Evolutionary conservation across 163 green algal genomes (phyloP).

Genomic region (Chloromonas sp.): DNA sequence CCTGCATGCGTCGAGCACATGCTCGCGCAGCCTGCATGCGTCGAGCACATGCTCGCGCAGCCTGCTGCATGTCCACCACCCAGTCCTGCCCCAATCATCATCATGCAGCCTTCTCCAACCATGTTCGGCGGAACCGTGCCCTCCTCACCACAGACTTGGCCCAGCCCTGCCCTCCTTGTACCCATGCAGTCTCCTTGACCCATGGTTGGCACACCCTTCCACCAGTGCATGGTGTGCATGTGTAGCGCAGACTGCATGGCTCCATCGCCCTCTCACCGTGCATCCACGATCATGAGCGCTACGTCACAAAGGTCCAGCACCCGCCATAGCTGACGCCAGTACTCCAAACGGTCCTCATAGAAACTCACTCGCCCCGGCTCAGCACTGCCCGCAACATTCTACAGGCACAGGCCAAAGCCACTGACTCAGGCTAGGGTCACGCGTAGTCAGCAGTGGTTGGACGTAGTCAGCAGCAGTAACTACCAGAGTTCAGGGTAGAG

Average conservation of each 20-base stretch:
- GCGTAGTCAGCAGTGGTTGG: neutral
- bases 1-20: too few species aligned
- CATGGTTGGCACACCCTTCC: too few species aligned
- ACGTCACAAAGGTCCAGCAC: constrained; percentile 52
- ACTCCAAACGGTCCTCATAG: constrained; percentile 55
- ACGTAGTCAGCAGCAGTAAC: neutral
- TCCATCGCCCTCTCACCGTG: constrained; percentile 14
- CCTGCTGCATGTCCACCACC: too few species aligned
- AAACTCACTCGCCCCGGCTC: constrained; percentile 28
- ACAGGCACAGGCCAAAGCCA: neutral
- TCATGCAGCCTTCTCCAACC: too few species aligned
- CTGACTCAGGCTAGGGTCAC: neutral
- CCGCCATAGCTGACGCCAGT: constrained; percentile 62
- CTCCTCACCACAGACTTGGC: too few species aligned
- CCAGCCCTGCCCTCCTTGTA: too few species aligned
- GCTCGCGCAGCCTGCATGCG: too few species aligned
- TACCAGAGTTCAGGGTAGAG: neutral
- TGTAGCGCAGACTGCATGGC: too few species aligned
- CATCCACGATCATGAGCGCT: constrained; percentile 54
- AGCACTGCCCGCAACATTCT: neutral
- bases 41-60: neutral
- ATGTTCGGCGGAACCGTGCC: too few species aligned
- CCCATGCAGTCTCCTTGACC: too few species aligned
- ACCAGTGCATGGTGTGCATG: too few species aligned
- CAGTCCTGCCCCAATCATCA: too few species aligned